Evolutionary conservation across 2,329 filamentous ascomycete genomes (phyloP), one percentile per base, ranked within the genome.

Genomic region (Ophiocordyceps australis): DNA sequence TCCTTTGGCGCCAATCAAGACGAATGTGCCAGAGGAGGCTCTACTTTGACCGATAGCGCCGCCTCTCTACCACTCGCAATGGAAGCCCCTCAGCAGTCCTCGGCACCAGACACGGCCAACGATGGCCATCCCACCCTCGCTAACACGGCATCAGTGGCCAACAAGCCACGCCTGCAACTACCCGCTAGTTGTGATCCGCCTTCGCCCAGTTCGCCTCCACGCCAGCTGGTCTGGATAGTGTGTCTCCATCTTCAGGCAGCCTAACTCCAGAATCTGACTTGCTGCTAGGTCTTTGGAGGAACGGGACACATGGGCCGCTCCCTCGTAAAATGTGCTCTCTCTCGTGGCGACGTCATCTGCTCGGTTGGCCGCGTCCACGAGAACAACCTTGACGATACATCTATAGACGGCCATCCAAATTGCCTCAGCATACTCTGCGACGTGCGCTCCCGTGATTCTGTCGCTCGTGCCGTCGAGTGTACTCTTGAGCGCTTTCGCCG

Each of bases 291-390:
- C 28, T 98, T 94, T 50, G 89, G 89, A 25, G 85, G 82, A 25
- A 94, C 85, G n/a, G 89, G 89, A 29, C 89, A 98, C 42, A 92
- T 95, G 63, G 89, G 89, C 31, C 75, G 82, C 27, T 91, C 80
- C 7, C 68, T 95, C 13, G 80, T 86, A 31, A 86, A 89, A 41
- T 72, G 68, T 28, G 82, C 79, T 11, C 62, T 95, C 14, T 61
- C 69, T 11, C 77, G 82, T 38, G 76, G 77, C 38, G 89, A 98
- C 46, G 63, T 74, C 26, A 86, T 94, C 30, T 74, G 75, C 3
- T 82, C 82, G 6, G 85, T 94, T 8, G 89, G 89, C 7, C 74
- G 81, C 34, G 74, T 74, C 10, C 72, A 78, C 40, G 79, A 92
- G 52, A 80, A 80, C 30, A 74, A 61, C 15, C 63, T 68, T 7